These are phyloP conservation scores for Macrolepiota fuliginosa DNA, from an alignment of 768 basidiomycete species.

Conservation along the genomic window DNA sequence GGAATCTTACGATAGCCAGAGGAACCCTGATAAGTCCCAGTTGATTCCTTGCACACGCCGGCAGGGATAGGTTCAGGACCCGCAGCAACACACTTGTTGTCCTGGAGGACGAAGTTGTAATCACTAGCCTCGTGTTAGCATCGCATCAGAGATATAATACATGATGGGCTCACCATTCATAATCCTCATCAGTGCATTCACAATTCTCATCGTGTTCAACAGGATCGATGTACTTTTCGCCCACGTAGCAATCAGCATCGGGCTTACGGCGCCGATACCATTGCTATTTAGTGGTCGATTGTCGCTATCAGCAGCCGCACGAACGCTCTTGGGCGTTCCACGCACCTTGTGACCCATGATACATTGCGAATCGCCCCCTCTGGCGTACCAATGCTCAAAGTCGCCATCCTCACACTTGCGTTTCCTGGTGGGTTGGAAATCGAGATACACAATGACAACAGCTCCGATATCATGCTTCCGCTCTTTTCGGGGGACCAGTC, in stretches of 20 bases:
- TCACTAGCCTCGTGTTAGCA: conserved; percentile 49
- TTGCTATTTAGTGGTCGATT: conserved; percentile 56
- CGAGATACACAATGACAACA: conserved; percentile 75
- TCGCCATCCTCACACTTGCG: conserved; percentile 70
- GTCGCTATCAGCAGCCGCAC: neutral
- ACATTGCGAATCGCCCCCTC: conserved; percentile 65
- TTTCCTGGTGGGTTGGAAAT: conserved; percentile 70
- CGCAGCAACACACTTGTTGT: conserved; percentile 72
- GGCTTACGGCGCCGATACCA: conserved; percentile 87
- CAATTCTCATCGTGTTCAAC: conserved; percentile 82
- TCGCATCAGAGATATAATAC: neutral
- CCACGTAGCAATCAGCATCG: conserved; percentile 85
- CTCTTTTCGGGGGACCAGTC: conserved; percentile 65
- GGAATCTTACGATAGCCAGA: conserved; percentile 92
- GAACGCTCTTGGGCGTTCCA: neutral
- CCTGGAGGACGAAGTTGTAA: conserved; percentile 82
- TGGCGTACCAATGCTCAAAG: conserved; percentile 87
- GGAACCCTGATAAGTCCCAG: conserved; percentile 77
- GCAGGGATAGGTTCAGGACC: conserved; percentile 88
- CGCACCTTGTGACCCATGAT: conserved; percentile 92
- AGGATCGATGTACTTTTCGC: conserved; percentile 86
- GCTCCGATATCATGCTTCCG: conserved; percentile 49
- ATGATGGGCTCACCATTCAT: conserved; percentile 69
- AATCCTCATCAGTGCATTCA: conserved; percentile 82
- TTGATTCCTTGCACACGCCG: conserved; percentile 58